Evolutionary conservation across 129 eudicot species (phyloP), one percentile per base, ranked within the genome.

Genomic region (Calendula officinalis): DNA sequence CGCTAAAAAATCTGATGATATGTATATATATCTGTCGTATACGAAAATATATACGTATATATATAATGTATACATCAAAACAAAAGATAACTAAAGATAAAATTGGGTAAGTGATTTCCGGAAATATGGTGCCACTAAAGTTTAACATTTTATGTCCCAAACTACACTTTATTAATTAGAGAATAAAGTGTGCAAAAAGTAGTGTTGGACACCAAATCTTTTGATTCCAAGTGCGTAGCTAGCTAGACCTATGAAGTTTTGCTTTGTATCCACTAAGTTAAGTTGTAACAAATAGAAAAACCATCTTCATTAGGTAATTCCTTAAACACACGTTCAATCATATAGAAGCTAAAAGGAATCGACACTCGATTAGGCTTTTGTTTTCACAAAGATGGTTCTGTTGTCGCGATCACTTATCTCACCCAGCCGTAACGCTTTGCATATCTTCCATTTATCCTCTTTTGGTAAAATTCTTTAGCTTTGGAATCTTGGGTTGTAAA

Each of bases 141-240:
- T 56, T 73, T 38, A 65, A 60, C 72, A 38, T 65, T 8, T 38
- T 48, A 66, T 56, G 73, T 73, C 49, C 78, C 68, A 73, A 65
- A 73, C 67, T 54, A 57, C 39, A 73, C 72, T 50, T 56, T 65
- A 47, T 46, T 27, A 50, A 14, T 57, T 67, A 50, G 73, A 64
- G 78, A 65, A 66, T 73, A 73, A 73, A 73, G 78, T 66, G 46
- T 38, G 27, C 55, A 65, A 56, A 73, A 66, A 56, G 72, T 53
- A 64, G 66, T 55, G 4, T 39, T 56, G 49, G 27, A 45, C 52
- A 56, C 71, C 71, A 73, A 56, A 64, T 64, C 71, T 56, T 73
- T 55, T 45, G 45, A 53, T 62, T 64, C 35, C 63, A 73, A 38
- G 66, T 73, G 69, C 69, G 45, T 37, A 37, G 60, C 74, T 70